Conservation (phyloP, 2,329 filamentous ascomycete genomes). For the Apiospora marii region DNA sequence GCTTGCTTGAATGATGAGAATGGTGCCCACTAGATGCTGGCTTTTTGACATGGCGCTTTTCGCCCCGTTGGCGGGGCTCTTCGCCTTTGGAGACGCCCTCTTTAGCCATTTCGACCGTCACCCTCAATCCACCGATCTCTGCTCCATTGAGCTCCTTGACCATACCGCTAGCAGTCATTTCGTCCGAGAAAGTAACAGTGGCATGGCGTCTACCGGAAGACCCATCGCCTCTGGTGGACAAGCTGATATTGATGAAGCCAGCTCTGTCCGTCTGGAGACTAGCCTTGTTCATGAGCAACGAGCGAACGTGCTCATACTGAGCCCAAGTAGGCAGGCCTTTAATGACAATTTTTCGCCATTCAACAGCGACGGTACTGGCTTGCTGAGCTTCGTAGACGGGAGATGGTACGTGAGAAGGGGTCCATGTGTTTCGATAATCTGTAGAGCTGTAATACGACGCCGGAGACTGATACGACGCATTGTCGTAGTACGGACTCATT, state of each 20-base stretch:
- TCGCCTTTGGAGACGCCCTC: slow-evolving; percentile 40
- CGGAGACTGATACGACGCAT: slow-evolving; percentile 16
- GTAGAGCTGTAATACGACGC: neutral
- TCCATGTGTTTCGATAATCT: neutral
- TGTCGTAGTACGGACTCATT: slow-evolving; percentile 15
- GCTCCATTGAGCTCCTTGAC: slow-evolving; percentile 39
- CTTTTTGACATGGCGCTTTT: slow-evolving; percentile 8
- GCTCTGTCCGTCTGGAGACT: slow-evolving; percentile 37
- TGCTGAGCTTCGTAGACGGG: neutral
- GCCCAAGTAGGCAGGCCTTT: slow-evolving; percentile 38
- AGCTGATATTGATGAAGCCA: slow-evolving; percentile 39
- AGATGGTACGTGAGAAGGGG: neutral
- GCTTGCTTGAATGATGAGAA: slow-evolving; percentile 23
- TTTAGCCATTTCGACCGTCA: slow-evolving; percentile 39
- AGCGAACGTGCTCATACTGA: slow-evolving; percentile 36
- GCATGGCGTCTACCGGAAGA: slow-evolving; percentile 39
- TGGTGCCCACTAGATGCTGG: slow-evolving; percentile 7
- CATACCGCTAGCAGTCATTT: slow-evolving; percentile 37
- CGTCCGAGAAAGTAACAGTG: slow-evolving; percentile 38
- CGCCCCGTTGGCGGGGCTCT: slow-evolving; percentile 26
- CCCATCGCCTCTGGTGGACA: slow-evolving; percentile 35
- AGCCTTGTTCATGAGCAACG: slow-evolving; percentile 38
- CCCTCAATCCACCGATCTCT: slow-evolving; percentile 36
- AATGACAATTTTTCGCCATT: slow-evolving; percentile 41
- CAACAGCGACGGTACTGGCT: slow-evolving; percentile 32